Percentiles rank a stretch among this genome's conserved stretches.
Conservation (phyloP, 768 basidiomycete genomes). For the Leucosporidium yakuticum region DNA sequence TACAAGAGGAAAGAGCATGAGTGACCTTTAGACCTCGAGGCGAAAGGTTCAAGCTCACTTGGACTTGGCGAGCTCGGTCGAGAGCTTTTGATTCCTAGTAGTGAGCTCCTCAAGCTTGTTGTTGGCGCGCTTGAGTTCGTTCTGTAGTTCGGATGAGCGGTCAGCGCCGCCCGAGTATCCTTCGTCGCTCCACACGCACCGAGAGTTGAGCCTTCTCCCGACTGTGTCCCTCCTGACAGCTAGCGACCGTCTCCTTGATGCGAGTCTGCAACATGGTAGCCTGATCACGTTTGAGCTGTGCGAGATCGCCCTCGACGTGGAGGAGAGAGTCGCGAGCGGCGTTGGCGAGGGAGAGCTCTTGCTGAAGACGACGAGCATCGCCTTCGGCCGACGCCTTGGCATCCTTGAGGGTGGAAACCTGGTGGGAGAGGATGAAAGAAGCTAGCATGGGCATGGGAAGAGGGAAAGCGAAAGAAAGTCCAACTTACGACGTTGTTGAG, state of each 20-base stretch:
- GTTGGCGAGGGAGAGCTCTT: background rate
- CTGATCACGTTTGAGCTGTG: background rate
- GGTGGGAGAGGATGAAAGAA: background rate
- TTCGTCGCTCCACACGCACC: background rate
- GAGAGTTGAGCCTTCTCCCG: background rate
- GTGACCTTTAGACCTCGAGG: background rate
- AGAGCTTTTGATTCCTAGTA: conserved; percentile 1
- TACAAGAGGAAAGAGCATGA: background rate
- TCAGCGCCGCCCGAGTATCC: background rate
- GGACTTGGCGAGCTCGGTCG: conserved; percentile 13
- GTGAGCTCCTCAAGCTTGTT: conserved; percentile 6
- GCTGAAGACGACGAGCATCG: background rate
- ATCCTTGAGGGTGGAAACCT: background rate
- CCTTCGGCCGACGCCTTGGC: background rate
- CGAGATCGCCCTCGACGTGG: background rate
- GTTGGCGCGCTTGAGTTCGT: conserved; percentile 14
- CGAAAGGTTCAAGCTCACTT: background rate
- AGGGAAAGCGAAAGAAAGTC: too few relatives aligned
- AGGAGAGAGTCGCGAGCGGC: background rate
- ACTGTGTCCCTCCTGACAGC: background rate
- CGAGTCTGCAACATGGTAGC: background rate
- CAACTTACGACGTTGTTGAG: too few relatives aligned
- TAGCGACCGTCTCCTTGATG: background rate
- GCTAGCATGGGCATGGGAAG: too few relatives aligned
- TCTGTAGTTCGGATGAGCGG: background rate